These are phyloP conservation scores for Silybum marianum DNA, from an alignment of 129 eudicot genomes.

Conservation along the genomic window DNA sequence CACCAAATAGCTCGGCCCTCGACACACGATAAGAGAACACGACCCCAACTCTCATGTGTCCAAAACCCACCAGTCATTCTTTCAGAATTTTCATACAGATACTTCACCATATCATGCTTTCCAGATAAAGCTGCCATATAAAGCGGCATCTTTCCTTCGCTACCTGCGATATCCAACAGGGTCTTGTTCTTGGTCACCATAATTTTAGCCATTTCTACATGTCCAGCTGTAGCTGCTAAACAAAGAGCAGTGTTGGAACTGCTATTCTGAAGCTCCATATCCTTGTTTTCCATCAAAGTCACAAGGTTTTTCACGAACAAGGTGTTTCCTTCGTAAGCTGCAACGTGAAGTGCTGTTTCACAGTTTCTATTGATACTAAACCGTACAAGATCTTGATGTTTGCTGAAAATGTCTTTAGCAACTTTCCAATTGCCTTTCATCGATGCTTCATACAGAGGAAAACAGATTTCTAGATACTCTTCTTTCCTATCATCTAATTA, in stretches of 20 bases:
- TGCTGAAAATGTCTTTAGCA: slow-evolving; percentile 6
- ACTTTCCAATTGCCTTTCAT: slow-evolving; percentile 35
- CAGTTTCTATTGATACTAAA: slow-evolving; percentile 26
- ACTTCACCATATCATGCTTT: slow-evolving; percentile 30
- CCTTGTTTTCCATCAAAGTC: slow-evolving; percentile 26
- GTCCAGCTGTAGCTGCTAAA: slow-evolving; percentile 29
- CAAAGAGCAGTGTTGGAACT: slow-evolving; percentile 24
- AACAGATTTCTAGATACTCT: not conserved
- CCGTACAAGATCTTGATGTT: slow-evolving; percentile 13
- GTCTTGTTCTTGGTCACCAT: slow-evolving; percentile 10
- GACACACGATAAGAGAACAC: slow-evolving; percentile 23
- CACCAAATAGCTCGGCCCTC: slow-evolving; percentile 33
- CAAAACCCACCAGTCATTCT: not conserved
- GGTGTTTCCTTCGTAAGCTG: slow-evolving; percentile 34
- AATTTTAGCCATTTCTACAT: not conserved
- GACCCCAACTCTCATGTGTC: slow-evolving; percentile 8
- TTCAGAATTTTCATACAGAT: slow-evolving; percentile 3
- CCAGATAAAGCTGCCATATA: slow-evolving; percentile 34
- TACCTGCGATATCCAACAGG: slow-evolving; percentile 13
- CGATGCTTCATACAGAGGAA: slow-evolving; percentile 32
- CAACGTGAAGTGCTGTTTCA: slow-evolving; percentile 49
- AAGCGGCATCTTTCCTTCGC: slow-evolving; percentile 16
- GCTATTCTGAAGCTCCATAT: slow-evolving; percentile 24
- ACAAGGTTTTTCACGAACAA: slow-evolving; percentile 33
- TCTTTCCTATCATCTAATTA: not conserved